Conservation (phyloP, 164 flowering plant species). For the Macadamia integrifolia region DNA sequence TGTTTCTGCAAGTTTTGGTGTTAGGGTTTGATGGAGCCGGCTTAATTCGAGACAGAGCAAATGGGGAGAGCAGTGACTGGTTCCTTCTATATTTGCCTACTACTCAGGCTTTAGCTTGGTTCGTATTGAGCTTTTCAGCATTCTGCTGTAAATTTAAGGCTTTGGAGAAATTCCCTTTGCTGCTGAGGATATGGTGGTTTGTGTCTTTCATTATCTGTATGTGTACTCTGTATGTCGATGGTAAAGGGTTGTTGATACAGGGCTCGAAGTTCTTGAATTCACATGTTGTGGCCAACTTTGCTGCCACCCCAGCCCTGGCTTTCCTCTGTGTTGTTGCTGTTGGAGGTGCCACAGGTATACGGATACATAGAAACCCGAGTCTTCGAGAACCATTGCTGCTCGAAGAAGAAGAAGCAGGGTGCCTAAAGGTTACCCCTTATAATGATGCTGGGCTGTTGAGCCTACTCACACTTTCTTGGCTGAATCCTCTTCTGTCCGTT, state of each 20-base stretch:
- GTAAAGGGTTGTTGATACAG: constrained; percentile 29
- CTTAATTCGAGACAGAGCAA: constrained; percentile 32
- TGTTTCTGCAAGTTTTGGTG: constrained; percentile 61
- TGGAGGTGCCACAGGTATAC: constrained; percentile 54
- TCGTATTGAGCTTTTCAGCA: constrained; percentile 46
- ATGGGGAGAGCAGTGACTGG: constrained; percentile 35
- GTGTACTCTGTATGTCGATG: constrained; percentile 51
- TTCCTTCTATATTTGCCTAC: constrained; percentile 35
- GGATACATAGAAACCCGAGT: constrained; percentile 46
- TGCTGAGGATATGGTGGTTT: constrained; percentile 68
- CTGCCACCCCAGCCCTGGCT: constrained; percentile 52
- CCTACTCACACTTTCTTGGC: constrained; percentile 63
- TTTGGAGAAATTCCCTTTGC: constrained; percentile 45
- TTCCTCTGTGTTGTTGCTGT: constrained; percentile 49
- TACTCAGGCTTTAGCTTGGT: constrained; percentile 58
- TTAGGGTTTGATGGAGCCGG: constrained; percentile 60
- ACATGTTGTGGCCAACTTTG: constrained; percentile 55
- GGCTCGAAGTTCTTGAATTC: constrained; percentile 37
- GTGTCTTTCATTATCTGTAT: constrained; percentile 45
- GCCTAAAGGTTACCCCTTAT: constrained; percentile 65
- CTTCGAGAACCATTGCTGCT: constrained; percentile 64
- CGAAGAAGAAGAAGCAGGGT: constrained; percentile 64
- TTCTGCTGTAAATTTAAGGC: constrained; percentile 53
- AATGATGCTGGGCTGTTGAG: constrained; percentile 57
- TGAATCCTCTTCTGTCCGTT: constrained; percentile 57